Percentiles rank a stretch among this genome's conserved stretches.
These are phyloP conservation scores for Rhizoclosmatium globosum DNA, from an alignment of 192 early-diverging fungal genomes.

Conservation along the genomic window DNA sequence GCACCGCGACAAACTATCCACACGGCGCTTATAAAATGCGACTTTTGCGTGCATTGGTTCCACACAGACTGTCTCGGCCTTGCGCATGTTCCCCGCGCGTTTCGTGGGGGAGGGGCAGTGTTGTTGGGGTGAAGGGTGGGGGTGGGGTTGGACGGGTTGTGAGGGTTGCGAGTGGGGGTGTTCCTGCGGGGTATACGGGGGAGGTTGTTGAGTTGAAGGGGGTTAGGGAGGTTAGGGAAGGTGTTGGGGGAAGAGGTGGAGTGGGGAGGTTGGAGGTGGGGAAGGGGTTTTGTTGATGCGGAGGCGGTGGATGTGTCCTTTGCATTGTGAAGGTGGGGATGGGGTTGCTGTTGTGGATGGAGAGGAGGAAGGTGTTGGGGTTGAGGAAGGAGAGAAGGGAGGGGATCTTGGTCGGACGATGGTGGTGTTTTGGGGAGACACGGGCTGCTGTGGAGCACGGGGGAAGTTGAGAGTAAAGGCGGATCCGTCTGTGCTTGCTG, in stretches of 20 bases:
- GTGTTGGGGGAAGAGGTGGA: background rate
- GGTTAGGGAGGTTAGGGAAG: background rate
- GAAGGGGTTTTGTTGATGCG: conserved; percentile 31
- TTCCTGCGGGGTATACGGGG: background rate
- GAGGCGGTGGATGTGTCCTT: conserved; percentile 63
- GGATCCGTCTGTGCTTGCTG: conserved; percentile 1
- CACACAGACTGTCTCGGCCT: conserved; percentile 61
- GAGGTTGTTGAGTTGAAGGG: conserved; percentile 13
- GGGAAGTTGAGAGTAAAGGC: conserved; percentile 21
- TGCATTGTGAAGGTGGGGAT: conserved; percentile 54
- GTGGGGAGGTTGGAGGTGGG: background rate
- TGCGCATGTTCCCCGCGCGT: conserved; percentile 20
- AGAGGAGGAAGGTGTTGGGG: background rate
- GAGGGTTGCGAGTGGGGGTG: background rate
- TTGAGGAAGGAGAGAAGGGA: background rate
- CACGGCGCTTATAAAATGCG: conserved; percentile 54
- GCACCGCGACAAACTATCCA: conserved; percentile 36
- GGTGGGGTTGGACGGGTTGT: conserved; percentile 29
- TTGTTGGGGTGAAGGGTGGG: no score
- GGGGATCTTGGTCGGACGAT: background rate
- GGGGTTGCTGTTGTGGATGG: background rate
- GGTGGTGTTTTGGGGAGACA: background rate
- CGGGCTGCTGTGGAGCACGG: background rate
- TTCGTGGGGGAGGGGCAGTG: conserved; percentile 29
- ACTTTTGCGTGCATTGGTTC: conserved; percentile 60